Evolutionary conservation across 805 yeast genomes (phyloP).

Genomic region (Schwanniomyces yamadae): DNA sequence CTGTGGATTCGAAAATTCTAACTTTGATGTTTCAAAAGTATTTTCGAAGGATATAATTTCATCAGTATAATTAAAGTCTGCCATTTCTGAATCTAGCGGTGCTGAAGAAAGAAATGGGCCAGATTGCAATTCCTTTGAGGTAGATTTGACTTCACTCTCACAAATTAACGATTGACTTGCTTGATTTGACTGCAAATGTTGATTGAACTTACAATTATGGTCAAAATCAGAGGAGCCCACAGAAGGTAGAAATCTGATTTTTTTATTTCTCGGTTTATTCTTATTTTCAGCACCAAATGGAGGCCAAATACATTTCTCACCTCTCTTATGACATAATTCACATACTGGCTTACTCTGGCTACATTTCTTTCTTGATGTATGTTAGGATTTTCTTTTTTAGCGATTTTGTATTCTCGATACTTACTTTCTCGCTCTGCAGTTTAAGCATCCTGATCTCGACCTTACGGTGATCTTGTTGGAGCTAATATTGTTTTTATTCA

Average conservation of each 20-base stretch:
- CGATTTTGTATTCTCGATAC: constrained; percentile 1
- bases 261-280: neutral
- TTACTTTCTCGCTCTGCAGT: constrained; percentile 9
- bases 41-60: neutral
- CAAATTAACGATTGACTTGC: too few relatives aligned
- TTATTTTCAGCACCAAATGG: constrained; percentile 3
- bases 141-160: neutral
- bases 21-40: neutral
- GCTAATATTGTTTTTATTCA: too few relatives aligned
- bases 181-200: too few relatives aligned
- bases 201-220: too few relatives aligned
- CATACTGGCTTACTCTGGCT: constrained; percentile 13
- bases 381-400: neutral
- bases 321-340: constrained; percentile 8
- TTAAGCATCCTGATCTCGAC: constrained; percentile 12
- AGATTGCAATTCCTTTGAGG: neutral
- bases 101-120: neutral
- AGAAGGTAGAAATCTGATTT: neutral
- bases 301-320: constrained; percentile 9
- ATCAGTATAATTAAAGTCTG: neutral
- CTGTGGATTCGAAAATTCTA: neutral
- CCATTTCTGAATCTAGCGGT: neutral
- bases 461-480: neutral
- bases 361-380: constrained; percentile 11
- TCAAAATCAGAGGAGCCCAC: neutral